Base-by-base conservation (phyloP, 352 stramenopile genomes). In the Proteromonas lacertae region DNA sequence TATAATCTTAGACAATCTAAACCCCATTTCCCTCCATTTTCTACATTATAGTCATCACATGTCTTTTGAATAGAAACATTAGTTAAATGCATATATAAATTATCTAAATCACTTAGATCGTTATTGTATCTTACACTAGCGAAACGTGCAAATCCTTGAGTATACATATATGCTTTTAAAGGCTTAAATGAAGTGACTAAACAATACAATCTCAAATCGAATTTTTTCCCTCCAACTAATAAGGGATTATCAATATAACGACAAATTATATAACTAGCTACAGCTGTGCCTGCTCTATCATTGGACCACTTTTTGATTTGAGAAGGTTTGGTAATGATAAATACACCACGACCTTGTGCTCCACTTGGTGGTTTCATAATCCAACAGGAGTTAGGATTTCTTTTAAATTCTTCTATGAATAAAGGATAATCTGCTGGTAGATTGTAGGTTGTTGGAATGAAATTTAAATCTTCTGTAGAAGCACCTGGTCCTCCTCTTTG, bases 351-450 rank as follows among this genome's bases (percentile, higher is more conserved):
- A 14, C 71, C 71, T 51, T 87, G 71, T 0, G 69, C 68, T 13
- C 62, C 56, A 12, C 62, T 74, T 18, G 62, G 76, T 0, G 72
- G 72, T 37, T 88, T 88, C 72, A 88, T 87, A 47, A 88, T 88
- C 72, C 72, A 88, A 61, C 73, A 74, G 13, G 52, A 51, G 50
- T 73, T 67, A 10, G 62, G 64, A 37, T 68, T 77, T 25, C 50
- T 43, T 10, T 44, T 43, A 35, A 60, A 60, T 35, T 64, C 60
- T 46, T 89, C 73, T 4, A 84, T 69, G 40, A 89, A 87, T 9
- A 89, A 51, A 32, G 67, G 75, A 47, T 87, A 87, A 44, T 89
- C 73, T 8, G 59, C 64, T 18, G 73, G 73, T 1, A 89, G 56
- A 33, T 72, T 74, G 51, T 86, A 88, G n/a, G 73, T 86, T 20